Conservation (phyloP, 2,329 filamentous ascomycete genomes). For the Pseudogymnoascus sp. region DNA sequence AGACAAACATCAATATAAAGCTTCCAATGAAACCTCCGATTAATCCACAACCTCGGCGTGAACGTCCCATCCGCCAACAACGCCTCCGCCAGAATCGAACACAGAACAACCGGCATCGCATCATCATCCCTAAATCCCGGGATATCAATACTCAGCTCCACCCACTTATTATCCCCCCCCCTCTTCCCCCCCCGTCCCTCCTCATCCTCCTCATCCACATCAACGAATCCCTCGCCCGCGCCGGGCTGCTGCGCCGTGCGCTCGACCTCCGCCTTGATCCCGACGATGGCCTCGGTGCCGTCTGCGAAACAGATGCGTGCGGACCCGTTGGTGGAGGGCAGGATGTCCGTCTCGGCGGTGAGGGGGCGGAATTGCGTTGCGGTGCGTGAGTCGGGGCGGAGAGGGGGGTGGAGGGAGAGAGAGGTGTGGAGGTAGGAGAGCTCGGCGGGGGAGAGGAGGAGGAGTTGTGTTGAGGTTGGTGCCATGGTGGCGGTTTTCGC, state of each 20-base stretch:
- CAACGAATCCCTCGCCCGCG: constrained; percentile 19
- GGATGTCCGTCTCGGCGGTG: constrained; percentile 79
- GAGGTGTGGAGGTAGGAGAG: constrained; percentile 90
- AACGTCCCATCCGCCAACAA: constrained; percentile 65
- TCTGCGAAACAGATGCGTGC: constrained; percentile 91
- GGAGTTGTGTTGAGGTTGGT: constrained; percentile 47
- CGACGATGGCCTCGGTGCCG: constrained; percentile 91
- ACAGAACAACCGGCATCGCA: constrained; percentile 75
- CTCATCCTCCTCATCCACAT: constrained; percentile 32
- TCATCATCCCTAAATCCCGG: constrained; percentile 89
- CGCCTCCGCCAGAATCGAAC: constrained; percentile 82
- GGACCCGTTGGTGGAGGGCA: constrained; percentile 85
- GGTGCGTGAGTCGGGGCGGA: constrained; percentile 79
- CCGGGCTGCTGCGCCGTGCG: constrained; percentile 42
- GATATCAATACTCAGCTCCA: constrained; percentile 87
- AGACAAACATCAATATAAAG: constrained; percentile 80
- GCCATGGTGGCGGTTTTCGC: constrained; percentile 41
- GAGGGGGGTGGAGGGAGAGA: constrained; percentile 70
- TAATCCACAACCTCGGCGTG: constrained; percentile 72
- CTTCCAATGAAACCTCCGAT: constrained; percentile 90
- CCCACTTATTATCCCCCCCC: constrained; percentile 58
- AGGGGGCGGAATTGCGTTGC: constrained; percentile 85
- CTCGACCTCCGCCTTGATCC: constrained; percentile 91
- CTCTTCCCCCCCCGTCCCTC: constrained; percentile 35
- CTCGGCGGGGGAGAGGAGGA: constrained; percentile 86